Percentiles rank a stretch among this genome's conserved stretches.
Conservation (phyloP, 257 asterid species). For the Nicotiana tomentosiformis region DNA sequence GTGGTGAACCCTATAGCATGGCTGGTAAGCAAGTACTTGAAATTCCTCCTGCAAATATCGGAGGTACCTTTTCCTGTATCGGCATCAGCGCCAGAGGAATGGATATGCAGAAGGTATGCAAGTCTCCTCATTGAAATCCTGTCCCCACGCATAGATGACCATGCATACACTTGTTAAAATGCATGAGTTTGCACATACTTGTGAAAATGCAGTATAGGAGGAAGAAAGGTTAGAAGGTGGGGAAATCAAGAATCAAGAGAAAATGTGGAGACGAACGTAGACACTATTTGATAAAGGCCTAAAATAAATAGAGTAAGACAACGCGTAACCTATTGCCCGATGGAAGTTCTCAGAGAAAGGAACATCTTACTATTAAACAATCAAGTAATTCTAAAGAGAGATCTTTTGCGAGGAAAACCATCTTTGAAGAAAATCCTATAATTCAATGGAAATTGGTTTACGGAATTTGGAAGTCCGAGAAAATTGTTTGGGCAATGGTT, state of each 20-base stretch:
- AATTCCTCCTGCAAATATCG: constrained; percentile 81
- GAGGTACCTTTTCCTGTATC: constrained; percentile 78
- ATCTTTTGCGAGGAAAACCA: not conserved
- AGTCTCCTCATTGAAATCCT: not conserved
- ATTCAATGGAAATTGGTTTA: not conserved
- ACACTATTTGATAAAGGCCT: not conserved
- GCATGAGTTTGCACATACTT: not conserved
- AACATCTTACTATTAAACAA: not conserved
- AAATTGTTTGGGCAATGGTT: not conserved
- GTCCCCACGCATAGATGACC: not conserved
- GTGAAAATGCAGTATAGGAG: not conserved
- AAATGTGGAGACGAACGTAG: not conserved
- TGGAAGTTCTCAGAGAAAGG: not conserved
- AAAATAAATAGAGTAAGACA: not conserved
- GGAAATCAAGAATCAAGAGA: not conserved
- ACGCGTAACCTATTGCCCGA: not conserved
- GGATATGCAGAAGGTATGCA: constrained; percentile 81
- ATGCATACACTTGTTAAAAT: not conserved
- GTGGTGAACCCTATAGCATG: constrained; percentile 53
- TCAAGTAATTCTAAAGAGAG: not conserved
- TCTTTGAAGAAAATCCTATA: not conserved
- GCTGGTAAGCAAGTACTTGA: constrained; percentile 93
- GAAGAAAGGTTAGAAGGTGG: not conserved
- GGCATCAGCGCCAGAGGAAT: constrained; percentile 87
- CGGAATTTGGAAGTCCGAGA: not conserved